Evolutionary conservation across 768 basidiomycete genomes (phyloP).

Genomic region (Gymnopilus junonius): DNA sequence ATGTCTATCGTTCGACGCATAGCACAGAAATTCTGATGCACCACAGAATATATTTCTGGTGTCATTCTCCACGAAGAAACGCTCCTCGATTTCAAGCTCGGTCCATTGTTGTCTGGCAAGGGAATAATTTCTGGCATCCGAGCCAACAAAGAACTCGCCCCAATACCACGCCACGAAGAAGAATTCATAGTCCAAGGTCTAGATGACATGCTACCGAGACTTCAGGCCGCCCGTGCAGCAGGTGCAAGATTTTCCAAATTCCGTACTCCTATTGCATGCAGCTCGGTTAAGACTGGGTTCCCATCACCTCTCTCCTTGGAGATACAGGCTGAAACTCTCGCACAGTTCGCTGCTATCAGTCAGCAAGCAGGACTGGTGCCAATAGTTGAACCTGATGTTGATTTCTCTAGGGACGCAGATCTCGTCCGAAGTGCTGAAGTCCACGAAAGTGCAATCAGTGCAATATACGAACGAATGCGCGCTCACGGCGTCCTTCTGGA

Average conservation of each 20-base stretch:
- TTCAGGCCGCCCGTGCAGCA: constrained; percentile 46
- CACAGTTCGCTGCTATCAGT: constrained; percentile 53
- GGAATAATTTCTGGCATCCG: constrained; percentile 55
- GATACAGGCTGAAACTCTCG: constrained; percentile 50
- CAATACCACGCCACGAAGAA: constrained; percentile 44
- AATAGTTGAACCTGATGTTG: constrained; percentile 56
- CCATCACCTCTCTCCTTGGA: constrained; percentile 47
- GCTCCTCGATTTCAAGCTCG: constrained; percentile 53
- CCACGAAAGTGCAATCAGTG: constrained; percentile 46
- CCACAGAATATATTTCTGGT: constrained; percentile 51
- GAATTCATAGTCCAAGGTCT: constrained; percentile 57
- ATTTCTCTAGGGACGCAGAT: constrained; percentile 52
- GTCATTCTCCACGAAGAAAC: constrained; percentile 56
- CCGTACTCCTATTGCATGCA: constrained; percentile 53
- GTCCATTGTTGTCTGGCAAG: constrained; percentile 43
- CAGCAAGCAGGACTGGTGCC: constrained; percentile 57
- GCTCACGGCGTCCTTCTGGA: constrained; percentile 53
- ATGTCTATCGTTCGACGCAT: constrained; percentile 4
- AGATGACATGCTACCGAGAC: constrained; percentile 45
- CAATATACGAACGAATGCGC: constrained; percentile 50
- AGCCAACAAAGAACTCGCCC: constrained; percentile 52
- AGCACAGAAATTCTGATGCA: not conserved
- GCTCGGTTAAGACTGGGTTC: constrained; percentile 35
- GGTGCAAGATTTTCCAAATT: constrained; percentile 57
- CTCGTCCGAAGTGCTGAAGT: constrained; percentile 49